Evolutionary conservation across 768 basidiomycete species (phyloP).

Genomic region (Xerocomellus dryophilus): DNA sequence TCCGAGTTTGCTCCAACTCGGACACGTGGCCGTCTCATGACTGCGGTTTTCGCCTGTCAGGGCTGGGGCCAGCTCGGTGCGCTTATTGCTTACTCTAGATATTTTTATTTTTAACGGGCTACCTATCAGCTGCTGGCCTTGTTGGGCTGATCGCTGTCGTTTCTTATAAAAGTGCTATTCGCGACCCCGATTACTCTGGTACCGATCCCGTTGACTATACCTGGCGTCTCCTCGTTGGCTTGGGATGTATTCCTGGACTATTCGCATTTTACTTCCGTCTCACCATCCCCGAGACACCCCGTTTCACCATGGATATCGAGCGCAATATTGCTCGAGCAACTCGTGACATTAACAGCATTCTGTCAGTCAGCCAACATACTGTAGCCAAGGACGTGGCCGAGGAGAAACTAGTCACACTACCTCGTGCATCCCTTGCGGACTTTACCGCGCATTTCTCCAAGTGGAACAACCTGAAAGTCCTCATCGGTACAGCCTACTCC

Average conservation of each 20-base stretch:
- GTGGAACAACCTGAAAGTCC: conserved; percentile 74
- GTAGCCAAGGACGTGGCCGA: conserved; percentile 47
- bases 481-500: conserved; percentile 73
- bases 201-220: conserved; percentile 62
- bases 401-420: conserved; percentile 51
- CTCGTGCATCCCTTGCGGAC: conserved; percentile 63
- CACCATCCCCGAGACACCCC: conserved; percentile 89
- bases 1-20: conserved; percentile 81
- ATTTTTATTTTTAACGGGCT: not conserved
- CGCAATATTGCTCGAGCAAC: conserved; percentile 70
- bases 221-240: conserved; percentile 86
- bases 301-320: conserved; percentile 88
- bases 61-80: conserved; percentile 87
- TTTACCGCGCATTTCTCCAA: conserved; percentile 66
- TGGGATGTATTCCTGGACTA: conserved; percentile 76
- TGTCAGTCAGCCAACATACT: conserved; percentile 43
- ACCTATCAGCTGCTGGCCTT: conserved; percentile 54
- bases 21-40: conserved; percentile 84
- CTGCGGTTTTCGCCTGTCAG: conserved; percentile 78
- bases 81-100: conserved; percentile 16
- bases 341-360: conserved; percentile 64
- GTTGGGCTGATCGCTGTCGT: conserved; percentile 59
- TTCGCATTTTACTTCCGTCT: conserved; percentile 86
- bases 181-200: conserved; percentile 38
- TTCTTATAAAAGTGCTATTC: conserved; percentile 59